These are phyloP conservation scores for Phytophthora podocarpi DNA, from an alignment of 352 stramenopile genomes.

Conservation along the genomic window DNA sequence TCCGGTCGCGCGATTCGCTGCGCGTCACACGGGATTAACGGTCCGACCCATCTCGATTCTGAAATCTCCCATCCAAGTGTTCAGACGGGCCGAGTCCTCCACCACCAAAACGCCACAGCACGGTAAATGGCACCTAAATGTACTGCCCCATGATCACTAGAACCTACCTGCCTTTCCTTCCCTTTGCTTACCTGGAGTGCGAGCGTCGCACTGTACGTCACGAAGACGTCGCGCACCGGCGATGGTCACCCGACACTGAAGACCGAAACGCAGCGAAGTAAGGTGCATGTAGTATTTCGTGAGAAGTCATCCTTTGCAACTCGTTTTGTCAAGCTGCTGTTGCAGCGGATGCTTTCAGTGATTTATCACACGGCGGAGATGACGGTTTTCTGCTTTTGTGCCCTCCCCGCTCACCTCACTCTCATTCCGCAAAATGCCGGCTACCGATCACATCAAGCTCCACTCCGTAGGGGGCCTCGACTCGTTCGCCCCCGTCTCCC, in stretches of 20 bases:
- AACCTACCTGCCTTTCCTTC: background rate
- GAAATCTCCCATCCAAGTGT: conserved; percentile 14
- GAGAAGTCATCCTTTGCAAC: too few species aligned
- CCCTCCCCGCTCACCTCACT: background rate
- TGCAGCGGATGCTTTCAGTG: conserved; percentile 8
- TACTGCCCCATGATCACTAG: background rate
- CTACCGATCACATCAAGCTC: conserved; percentile 2
- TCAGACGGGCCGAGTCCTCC: conserved; percentile 5
- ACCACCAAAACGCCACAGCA: conserved; percentile 13
- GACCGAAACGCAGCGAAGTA: too few species aligned
- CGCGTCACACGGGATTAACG: conserved; percentile 12
- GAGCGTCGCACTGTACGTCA: background rate
- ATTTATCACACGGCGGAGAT: background rate
- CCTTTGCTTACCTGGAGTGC: too few species aligned
- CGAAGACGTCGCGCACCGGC: background rate
- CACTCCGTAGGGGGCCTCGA: too few species aligned
- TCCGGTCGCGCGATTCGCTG: conserved; percentile 12
- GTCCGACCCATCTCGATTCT: conserved; percentile 16
- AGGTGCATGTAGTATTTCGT: too few species aligned
- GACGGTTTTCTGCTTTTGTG: conserved; percentile 14
- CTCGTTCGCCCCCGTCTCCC: background rate
- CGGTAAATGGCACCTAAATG: background rate
- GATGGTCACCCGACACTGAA: too few species aligned
- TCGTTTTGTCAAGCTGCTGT: too few species aligned
- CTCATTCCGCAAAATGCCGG: conserved; percentile 21